Evolutionary conservation across 768 basidiomycete genomes (phyloP), one percentile per base, ranked within the genome.

Genomic region (Leccinum sublutescens): DNA sequence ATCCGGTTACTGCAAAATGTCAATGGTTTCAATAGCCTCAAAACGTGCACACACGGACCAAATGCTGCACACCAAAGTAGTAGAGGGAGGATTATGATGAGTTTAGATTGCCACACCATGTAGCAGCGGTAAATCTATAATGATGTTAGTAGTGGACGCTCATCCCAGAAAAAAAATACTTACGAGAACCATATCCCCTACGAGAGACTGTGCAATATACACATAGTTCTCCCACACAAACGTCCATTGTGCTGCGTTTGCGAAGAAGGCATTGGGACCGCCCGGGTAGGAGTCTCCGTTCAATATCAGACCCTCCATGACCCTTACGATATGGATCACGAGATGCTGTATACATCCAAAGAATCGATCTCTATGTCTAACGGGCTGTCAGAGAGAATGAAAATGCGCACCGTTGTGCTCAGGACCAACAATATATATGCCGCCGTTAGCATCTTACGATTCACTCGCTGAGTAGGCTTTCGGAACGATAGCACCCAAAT

Each of bases 131-230:
- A 73, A 19, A 71, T 63, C 71, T 73, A 9, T 4, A 29, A 48
- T 2, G 3, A 0, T 2, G 7, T 71, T 19, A 70, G 45, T 12
- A 17, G 10, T 54, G 17, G 34, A n/a, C 8, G 3, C 25, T 52
- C 43, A 2, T 23, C 9, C 6, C 2, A 23, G 59, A 11, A 19
- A 50, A 17, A 7, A 8, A n/a, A 36, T 40, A 60, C 64, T 15
- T 31, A 75, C 74, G 9, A 75, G 43, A 3, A 75, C 67, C 4
- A 66, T 63, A 21, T 75, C 72, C 2, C 74, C 74, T 2, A 74
- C 48, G 0, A 75, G 52, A 2, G 72, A 71, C 34, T 74, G 71
- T 31, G 65, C 56, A 31, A 61, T 27, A 7, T 58, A 55, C 23
- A 23, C 23, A 23, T 23, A 23, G 23, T 23, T 23, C 23, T 23